These are phyloP conservation scores for Nosema muscidifuracis DNA, from an alignment of 371 early-diverging fungal genomes.

Conservation along the genomic window DNA sequence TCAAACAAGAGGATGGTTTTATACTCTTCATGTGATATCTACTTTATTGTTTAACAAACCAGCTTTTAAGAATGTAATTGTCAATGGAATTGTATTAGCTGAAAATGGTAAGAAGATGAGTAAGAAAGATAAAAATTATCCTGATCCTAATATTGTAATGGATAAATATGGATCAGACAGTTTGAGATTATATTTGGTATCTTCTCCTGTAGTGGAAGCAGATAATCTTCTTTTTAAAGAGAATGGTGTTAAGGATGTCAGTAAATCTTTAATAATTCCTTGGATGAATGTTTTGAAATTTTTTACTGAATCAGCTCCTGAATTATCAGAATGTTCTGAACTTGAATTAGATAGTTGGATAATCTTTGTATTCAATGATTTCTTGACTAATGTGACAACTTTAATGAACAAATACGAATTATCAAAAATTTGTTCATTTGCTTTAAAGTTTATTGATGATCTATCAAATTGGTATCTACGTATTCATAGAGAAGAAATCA, in stretches of 20 bases:
- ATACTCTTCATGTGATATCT: slow-evolving; percentile 92
- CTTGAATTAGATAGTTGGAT: slow-evolving; percentile 61
- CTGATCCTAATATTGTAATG: slow-evolving; percentile 80
- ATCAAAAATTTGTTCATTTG: slow-evolving; percentile 83
- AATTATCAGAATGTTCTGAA: neutral
- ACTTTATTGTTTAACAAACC: slow-evolving; percentile 92
- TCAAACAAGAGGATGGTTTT: slow-evolving; percentile 99
- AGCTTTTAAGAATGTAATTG: slow-evolving; percentile 98
- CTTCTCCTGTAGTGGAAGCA: slow-evolving; percentile 96
- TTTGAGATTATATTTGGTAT: slow-evolving; percentile 84
- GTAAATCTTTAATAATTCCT: slow-evolving; percentile 86
- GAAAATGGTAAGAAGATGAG: slow-evolving; percentile 99
- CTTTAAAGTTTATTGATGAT: slow-evolving; percentile 80
- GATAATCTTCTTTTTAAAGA: slow-evolving; percentile 92
- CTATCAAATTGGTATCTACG: slow-evolving; percentile 99
- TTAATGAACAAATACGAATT: slow-evolving; percentile 69
- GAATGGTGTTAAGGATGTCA: slow-evolving; percentile 89
- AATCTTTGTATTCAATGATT: slow-evolving; percentile 38
- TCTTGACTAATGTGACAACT: slow-evolving; percentile 35
- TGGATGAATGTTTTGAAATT: slow-evolving; percentile 98
- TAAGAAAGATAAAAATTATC: slow-evolving; percentile 98
- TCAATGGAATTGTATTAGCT: slow-evolving; percentile 94
- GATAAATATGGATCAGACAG: slow-evolving; percentile 93
- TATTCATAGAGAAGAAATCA: slow-evolving; percentile 91
- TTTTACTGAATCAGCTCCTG: slow-evolving; percentile 73